Evolutionary conservation across 768 basidiomycete genomes (phyloP).

Genomic region (Artomyces pyxidatus): DNA sequence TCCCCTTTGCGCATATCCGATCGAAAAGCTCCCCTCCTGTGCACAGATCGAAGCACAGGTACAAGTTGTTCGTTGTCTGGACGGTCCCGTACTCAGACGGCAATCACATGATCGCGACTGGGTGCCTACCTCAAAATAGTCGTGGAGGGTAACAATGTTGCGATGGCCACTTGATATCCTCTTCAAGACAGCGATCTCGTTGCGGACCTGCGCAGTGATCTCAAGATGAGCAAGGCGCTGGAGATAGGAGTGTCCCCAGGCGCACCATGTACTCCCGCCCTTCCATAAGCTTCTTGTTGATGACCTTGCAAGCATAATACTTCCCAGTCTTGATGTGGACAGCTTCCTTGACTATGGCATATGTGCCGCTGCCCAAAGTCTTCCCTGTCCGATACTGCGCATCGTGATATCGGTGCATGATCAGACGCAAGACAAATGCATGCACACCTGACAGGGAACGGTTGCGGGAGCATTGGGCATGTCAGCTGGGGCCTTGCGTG

Average conservation of each 20-base stretch:
- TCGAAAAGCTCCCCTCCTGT: constrained; percentile 99
- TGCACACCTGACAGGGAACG: constrained; percentile 38
- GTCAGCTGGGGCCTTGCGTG: not conserved
- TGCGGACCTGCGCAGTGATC: constrained; percentile 59
- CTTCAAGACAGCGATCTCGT: constrained; percentile 95
- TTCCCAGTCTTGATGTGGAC: constrained; percentile 88
- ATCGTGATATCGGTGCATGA: not conserved
- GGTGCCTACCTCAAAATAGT: constrained; percentile 82
- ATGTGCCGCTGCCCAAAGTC: constrained; percentile 86
- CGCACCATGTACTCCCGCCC: constrained; percentile 95
- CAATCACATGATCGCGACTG: not conserved
- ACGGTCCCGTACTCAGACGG: constrained; percentile 1
- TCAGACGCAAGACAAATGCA: not conserved
- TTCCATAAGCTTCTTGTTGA: constrained; percentile 99
- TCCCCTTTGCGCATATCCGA: constrained; percentile 94
- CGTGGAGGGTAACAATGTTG: constrained; percentile 90
- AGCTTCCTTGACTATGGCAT: constrained; percentile 93
- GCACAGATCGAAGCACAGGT: constrained; percentile 94
- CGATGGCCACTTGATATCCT: constrained; percentile 81
- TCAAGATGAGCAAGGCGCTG: not conserved
- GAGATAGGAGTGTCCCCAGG: constrained; percentile 4
- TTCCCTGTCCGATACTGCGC: constrained; percentile 81
- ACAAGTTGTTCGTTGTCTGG: constrained; percentile 86
- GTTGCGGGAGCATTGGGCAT: constrained; percentile 29
- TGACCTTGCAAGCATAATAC: constrained; percentile 98